Percentiles rank a stretch among this genome's conserved stretches.
These are phyloP conservation scores for Blastobotrys malaysiensis DNA, from an alignment of 1,139 yeast genomes.

Conservation along the genomic window DNA sequence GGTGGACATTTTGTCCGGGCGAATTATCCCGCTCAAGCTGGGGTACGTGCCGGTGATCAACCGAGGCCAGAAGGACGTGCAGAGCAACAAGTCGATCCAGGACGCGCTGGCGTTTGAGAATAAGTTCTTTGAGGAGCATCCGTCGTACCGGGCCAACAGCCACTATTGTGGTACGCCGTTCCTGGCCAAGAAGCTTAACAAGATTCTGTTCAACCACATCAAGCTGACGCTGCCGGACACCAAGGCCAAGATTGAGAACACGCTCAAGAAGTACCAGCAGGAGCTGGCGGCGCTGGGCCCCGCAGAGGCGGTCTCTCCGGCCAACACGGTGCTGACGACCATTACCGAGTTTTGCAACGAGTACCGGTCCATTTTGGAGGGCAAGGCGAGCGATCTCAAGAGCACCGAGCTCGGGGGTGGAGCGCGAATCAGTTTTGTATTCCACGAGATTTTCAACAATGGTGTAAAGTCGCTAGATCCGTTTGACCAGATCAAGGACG, in stretches of 20 bases:
- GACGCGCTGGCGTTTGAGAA: constrained; percentile 82
- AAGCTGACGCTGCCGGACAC: constrained; percentile 94
- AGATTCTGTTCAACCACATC: constrained; percentile 86
- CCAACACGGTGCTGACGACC: constrained; percentile 81
- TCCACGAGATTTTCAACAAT: constrained; percentile 91
- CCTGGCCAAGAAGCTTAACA: constrained; percentile 86
- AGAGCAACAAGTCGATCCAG: constrained; percentile 76
- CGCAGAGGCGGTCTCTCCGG: constrained; percentile 79
- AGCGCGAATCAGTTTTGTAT: constrained; percentile 95
- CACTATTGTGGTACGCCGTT: constrained; percentile 95
- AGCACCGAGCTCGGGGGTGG: constrained; percentile 83
- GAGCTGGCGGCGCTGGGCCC: constrained; percentile 72
- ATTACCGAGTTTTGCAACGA: constrained; percentile 86
- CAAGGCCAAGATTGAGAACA: constrained; percentile 82
- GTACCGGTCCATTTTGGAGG: constrained; percentile 85
- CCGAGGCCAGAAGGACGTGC: constrained; percentile 96
- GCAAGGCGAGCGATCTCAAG: constrained; percentile 84
- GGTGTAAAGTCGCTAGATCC: constrained; percentile 94
- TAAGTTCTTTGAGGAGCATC: constrained; percentile 76
- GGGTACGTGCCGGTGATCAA: constrained; percentile 98
- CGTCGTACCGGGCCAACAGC: constrained; percentile 94
- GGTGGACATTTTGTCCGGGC: constrained; percentile 90
- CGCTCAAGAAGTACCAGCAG: constrained; percentile 78
- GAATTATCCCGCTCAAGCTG: constrained; percentile 89
- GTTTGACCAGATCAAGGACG: constrained; percentile 93